Percentiles rank a stretch among this genome's conserved stretches.
phyloP scores from a whole-genome alignment of 2,329 filamentous ascomycete species.

The Scleromitrula shiraiana region DNA sequence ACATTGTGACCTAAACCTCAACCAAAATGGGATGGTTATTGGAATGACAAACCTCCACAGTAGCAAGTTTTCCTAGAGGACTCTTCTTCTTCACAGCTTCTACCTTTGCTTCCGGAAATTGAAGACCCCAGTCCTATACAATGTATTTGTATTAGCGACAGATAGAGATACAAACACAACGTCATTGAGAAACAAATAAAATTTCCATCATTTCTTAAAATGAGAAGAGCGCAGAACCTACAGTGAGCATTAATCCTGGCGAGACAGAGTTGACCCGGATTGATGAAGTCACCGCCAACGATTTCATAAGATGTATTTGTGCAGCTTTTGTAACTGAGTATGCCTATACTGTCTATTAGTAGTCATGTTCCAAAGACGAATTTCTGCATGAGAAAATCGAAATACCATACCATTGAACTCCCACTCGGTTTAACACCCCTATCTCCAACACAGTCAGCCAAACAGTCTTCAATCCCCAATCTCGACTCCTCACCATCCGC shows the following conservation, averaged over 20 bases:
- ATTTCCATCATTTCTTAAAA: too few species aligned
- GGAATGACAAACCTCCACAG: slow-evolving; percentile 19
- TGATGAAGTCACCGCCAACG: slow-evolving; percentile 43
- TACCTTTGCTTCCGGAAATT: slow-evolving; percentile 18
- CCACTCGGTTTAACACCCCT: slow-evolving; percentile 48
- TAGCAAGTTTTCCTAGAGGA: slow-evolving; percentile 18
- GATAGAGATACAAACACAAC: too few species aligned
- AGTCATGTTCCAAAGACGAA: not conserved
- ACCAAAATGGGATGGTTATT: too few species aligned
- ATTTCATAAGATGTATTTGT: slow-evolving; percentile 50
- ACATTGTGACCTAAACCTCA: too few species aligned
- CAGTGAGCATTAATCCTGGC: slow-evolving; percentile 3
- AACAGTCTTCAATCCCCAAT: too few species aligned
- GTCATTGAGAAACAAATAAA: too few species aligned
- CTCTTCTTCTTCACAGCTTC: slow-evolving; percentile 16
- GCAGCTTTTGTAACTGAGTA: slow-evolving; percentile 75
- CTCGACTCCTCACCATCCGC: not conserved
- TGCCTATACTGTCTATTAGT: slow-evolving; percentile 43
- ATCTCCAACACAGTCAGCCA: too few species aligned
- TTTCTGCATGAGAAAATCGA: not conserved
- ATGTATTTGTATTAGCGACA: too few species aligned
- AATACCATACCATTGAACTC: slow-evolving; percentile 46
- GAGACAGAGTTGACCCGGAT: slow-evolving; percentile 52
- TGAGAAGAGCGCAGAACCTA: not conserved
- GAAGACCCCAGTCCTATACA: slow-evolving; percentile 23